A percentile compares a stretch with the other conserved stretches of the same genome.
Conservation (phyloP, 768 basidiomycete species). For the Phylloporus sp. region DNA sequence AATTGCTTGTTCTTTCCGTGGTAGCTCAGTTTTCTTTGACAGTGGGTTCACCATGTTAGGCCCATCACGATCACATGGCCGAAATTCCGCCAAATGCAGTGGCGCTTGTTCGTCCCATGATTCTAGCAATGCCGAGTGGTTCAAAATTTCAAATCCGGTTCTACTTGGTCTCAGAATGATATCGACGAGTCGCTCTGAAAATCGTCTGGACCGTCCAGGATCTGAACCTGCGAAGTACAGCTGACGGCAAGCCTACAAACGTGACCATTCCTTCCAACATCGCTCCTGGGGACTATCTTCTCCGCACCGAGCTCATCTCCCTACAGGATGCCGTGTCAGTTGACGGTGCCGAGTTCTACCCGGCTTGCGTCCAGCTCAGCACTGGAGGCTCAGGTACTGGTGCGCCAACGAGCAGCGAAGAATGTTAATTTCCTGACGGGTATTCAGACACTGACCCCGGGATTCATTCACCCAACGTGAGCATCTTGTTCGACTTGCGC, state of each 20-base stretch:
- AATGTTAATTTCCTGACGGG: conserved; percentile 63
- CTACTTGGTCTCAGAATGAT: conserved; percentile 46
- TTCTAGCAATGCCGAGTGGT: conserved; percentile 57
- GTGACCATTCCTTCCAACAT: conserved; percentile 48
- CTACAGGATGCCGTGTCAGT: conserved; percentile 54
- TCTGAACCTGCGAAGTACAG: conserved; percentile 17
- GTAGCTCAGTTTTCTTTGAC: neutral
- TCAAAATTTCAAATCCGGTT: conserved; percentile 52
- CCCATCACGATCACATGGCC: conserved; percentile 71
- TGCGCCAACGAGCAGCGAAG: conserved; percentile 23
- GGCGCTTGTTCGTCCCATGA: conserved; percentile 57
- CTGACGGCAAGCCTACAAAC: conserved; percentile 34
- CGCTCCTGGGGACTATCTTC: conserved; percentile 62
- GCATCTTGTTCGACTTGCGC: neutral
- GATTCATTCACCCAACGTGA: conserved; percentile 48
- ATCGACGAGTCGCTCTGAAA: conserved; percentile 38
- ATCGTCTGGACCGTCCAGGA: neutral
- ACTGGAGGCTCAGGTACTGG: conserved; percentile 27
- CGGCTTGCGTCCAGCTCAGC: conserved; percentile 27
- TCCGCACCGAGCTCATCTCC: conserved; percentile 76
- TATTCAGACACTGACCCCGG: conserved; percentile 68
- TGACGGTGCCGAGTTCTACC: conserved; percentile 50
- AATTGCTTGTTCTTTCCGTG: neutral
- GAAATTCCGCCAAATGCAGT: too few relatives aligned
- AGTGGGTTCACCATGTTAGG: conserved; percentile 57